Conservation (phyloP, 2,329 filamentous ascomycete genomes). For the Aspergillus piperis region DNA sequence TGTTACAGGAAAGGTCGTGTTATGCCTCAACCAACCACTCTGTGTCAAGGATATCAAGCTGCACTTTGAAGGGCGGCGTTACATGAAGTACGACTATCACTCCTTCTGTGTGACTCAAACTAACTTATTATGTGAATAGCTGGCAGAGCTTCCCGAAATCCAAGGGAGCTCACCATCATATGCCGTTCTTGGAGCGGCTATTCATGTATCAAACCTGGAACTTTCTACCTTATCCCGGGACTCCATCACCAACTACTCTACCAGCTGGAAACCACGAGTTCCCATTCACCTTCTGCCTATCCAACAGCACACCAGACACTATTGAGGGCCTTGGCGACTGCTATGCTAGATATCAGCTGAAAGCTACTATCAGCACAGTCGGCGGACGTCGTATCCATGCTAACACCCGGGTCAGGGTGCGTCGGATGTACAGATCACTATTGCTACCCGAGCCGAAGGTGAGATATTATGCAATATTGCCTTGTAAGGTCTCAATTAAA, state of each 20-base stretch:
- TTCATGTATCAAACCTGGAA: background rate
- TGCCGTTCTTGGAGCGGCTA: background rate
- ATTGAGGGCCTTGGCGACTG: background rate
- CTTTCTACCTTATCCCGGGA: background rate
- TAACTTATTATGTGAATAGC: background rate
- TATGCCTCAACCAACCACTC: background rate
- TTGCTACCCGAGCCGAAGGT: background rate
- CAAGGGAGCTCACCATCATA: background rate
- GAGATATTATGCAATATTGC: background rate
- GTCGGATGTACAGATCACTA: background rate
- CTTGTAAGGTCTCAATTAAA: no score
- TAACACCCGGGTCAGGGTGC: background rate
- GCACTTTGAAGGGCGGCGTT: background rate
- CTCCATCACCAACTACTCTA: background rate
- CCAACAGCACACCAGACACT: background rate
- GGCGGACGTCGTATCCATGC: background rate
- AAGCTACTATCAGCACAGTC: background rate
- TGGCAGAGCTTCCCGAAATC: background rate
- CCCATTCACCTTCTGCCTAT: background rate
- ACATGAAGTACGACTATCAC: background rate
- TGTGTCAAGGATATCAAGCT: background rate
- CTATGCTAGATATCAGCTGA: background rate
- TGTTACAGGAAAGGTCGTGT: background rate
- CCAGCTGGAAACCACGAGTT: background rate
- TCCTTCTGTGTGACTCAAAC: background rate